Evolutionary conservation across 2,329 filamentous ascomycete genomes (phyloP), one percentile per base, ranked within the genome.

Genomic region (Zalaria obscura): DNA sequence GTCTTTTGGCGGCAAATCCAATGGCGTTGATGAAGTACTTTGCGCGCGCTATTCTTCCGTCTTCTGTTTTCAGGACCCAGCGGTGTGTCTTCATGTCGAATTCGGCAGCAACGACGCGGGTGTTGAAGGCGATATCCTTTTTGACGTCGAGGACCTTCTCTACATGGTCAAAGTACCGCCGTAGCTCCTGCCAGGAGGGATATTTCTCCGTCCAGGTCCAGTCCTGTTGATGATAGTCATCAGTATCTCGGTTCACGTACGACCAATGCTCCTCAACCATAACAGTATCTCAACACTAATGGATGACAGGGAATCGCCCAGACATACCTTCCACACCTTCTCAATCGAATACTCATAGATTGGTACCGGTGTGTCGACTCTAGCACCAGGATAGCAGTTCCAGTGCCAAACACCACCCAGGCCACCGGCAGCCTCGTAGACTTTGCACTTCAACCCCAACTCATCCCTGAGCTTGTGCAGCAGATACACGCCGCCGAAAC

Each of bases 121-220:
- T 73, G 42, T 75, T 68, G 54, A 76, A 77, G 1, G 67, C 61
- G 9, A 64, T 65, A 45, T 78, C 73, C 49, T 76, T 76, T 51
- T 67, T 72, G 31, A 80, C 57, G 25, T 67, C 58, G 7, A 76
- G 51, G 2, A 70, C 65, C 36, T 71, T 67, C 40, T 77, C 75
- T n/a, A 77, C 69, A 35, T 77, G 70, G 11, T 73, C 65, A 50
- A 80, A 80, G 53, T 80, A 80, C 3, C 53, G 52, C 8, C 69
- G 64, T 1, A 80, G 60, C 36, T 80, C 57, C 10, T 46, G 32
- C 35, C 52, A 51, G 27, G 48, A 54, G 1, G 57, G 54, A 39
- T 55, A 59, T 11, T 52, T 52, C 40, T 58, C 48, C 4, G 46
- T 48, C 43, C 73, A 80, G 31, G 62, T 74, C 73, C 73, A 79